A percentile compares a stretch with the other conserved stretches of the same genome.
Conservation (phyloP, 805 yeast genomes). For the Blastobotrys muscicola region DNA sequence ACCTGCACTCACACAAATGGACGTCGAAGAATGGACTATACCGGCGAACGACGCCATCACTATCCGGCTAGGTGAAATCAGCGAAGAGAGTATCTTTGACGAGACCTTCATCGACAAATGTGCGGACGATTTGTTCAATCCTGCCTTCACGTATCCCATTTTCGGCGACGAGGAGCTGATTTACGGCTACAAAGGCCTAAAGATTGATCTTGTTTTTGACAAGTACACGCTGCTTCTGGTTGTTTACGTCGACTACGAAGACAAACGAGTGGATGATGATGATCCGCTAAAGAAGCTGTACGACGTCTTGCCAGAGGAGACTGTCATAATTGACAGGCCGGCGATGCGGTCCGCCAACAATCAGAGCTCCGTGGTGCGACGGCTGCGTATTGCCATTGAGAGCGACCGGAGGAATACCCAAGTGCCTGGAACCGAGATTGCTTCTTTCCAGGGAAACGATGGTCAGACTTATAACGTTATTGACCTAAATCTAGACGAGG, state of each 20-base stretch:
- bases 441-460: slow-evolving; percentile 11
- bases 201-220: slow-evolving; percentile 59
- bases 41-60: slow-evolving; percentile 62
- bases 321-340: slow-evolving; percentile 14
- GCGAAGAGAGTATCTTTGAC: neutral
- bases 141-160: slow-evolving; percentile 83
- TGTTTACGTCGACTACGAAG: slow-evolving; percentile 44
- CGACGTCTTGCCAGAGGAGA: slow-evolving; percentile 49
- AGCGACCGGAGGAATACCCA: slow-evolving; percentile 3
- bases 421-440: slow-evolving; percentile 32
- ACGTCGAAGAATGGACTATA: slow-evolving; percentile 50
- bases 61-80: slow-evolving; percentile 33
- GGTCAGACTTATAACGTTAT: slow-evolving; percentile 38
- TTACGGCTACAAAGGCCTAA: slow-evolving; percentile 69
- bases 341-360: no score
- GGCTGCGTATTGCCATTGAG: no score
- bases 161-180: slow-evolving; percentile 87
- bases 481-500: slow-evolving; percentile 38
- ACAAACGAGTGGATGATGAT: slow-evolving; percentile 33
- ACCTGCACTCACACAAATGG: neutral
- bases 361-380: no score
- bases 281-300: slow-evolving; percentile 49
- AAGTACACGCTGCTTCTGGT: slow-evolving; percentile 65
- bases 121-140: slow-evolving; percentile 38
- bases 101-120: neutral